Percentiles rank a stretch among this genome's conserved stretches.
These are phyloP conservation scores for Kurtzmaniella quercitrusa DNA, from an alignment of 1,139 yeast genomes.

Conservation along the genomic window DNA sequence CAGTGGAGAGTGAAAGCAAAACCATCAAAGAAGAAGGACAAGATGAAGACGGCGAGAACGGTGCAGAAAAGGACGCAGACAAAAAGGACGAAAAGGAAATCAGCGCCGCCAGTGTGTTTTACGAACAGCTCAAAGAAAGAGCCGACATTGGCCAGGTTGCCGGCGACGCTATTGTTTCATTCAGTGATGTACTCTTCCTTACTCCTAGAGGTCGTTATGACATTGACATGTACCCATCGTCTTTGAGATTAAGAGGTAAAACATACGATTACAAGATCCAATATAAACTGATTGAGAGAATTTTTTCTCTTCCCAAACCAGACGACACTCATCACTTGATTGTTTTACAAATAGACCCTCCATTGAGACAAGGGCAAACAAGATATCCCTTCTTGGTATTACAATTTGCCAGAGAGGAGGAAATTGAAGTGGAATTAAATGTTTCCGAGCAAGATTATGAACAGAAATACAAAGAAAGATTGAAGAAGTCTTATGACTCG, in stretches of 20 bases:
- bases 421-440: conserved; percentile 85
- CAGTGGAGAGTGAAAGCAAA: conserved; percentile 46
- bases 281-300: conserved; percentile 83
- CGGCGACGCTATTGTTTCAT: conserved; percentile 95
- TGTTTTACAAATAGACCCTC: conserved; percentile 91
- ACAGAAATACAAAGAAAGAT: conserved; percentile 68
- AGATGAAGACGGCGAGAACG: conserved; percentile 19
- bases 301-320: conserved; percentile 88
- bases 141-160: conserved; percentile 97
- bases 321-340: conserved; percentile 89
- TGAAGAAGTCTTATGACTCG: conserved; percentile 75
- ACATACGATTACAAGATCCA: conserved; percentile 96
- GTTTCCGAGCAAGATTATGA: conserved; percentile 80
- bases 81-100: conserved; percentile 48
- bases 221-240: conserved; percentile 85
- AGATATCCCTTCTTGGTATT: conserved; percentile 88
- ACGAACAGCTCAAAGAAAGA: conserved; percentile 85
- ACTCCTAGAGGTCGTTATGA: conserved; percentile 99
- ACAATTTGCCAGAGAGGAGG: conserved; percentile 88
- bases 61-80: conserved; percentile 23
- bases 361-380: conserved; percentile 87
- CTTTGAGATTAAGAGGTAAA: conserved; percentile 91
- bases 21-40: conserved; percentile 31
- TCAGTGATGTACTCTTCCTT: conserved; percentile 84
- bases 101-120: conserved; percentile 78